phyloP scores from a whole-genome alignment of 805 yeast species.

The Sugiyamaella smithiae region DNA sequence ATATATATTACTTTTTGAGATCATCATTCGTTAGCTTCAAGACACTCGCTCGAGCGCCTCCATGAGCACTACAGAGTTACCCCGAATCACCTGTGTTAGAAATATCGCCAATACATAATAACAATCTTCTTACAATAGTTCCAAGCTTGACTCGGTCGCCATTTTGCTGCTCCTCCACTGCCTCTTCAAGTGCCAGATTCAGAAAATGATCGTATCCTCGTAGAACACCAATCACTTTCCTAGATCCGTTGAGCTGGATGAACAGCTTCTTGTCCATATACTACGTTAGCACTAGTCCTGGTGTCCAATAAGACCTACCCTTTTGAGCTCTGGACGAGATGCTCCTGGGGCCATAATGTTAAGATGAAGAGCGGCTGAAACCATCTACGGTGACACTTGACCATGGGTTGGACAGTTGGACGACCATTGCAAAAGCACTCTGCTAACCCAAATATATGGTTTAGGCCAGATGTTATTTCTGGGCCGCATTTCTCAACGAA shows the following conservation, averaged over 20 bases:
- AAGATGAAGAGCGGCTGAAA: slow-evolving; percentile 1
- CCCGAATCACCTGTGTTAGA: slow-evolving; percentile 53
- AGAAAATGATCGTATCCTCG: slow-evolving; percentile 82
- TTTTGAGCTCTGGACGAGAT: slow-evolving; percentile 34
- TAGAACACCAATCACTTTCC: slow-evolving; percentile 75
- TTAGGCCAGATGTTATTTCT: no score
- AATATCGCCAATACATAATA: slow-evolving; percentile 10
- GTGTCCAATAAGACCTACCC: slow-evolving; percentile 22
- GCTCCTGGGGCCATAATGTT: slow-evolving; percentile 12
- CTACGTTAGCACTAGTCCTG: slow-evolving; percentile 32
- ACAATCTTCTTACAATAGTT: slow-evolving; percentile 47
- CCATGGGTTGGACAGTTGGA: no score
- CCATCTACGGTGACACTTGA: no score
- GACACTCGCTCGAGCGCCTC: slow-evolving; percentile 45
- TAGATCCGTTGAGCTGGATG: slow-evolving; percentile 72
- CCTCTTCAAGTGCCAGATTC: slow-evolving; percentile 69
- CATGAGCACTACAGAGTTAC: slow-evolving; percentile 71
- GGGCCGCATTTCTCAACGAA: no score
- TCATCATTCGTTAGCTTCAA: no score
- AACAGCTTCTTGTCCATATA: slow-evolving; percentile 76
- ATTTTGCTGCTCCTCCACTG: slow-evolving; percentile 54
- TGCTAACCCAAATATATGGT: no score
- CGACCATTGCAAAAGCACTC: no score
- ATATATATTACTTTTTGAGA: no score
- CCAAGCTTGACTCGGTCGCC: slow-evolving; percentile 60